Base-by-base conservation (phyloP, 2,329 filamentous ascomycete genomes). In the Elsinoe perseae region DNA sequence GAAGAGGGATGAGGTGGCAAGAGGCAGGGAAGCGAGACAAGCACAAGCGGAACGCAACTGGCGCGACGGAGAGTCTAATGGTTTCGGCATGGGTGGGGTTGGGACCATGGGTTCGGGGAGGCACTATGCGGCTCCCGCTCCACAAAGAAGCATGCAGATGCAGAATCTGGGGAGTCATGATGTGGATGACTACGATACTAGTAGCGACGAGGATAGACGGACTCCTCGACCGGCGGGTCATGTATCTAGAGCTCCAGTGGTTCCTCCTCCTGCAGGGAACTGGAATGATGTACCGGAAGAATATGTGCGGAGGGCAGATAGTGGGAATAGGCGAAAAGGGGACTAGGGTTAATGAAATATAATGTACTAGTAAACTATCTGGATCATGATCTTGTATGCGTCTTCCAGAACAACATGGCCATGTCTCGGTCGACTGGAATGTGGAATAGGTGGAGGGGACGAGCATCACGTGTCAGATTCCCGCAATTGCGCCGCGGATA, bases 1-100 rank as follows among this genome's bases (percentile, higher is more conserved):
- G 32, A 86, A 85, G 3, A 77, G 84, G 42, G 84, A 89, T 8
- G 66, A 64, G 2, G 56, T 70, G 2, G 65, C 62, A 4, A 75
- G 75, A 18, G 76, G 90, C 50, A 68, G 71, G 25, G 67, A 66
- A 38, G 68, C 73, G 44, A 66, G 69, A 27, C 66, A 70, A 58
- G 63, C 60, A 20, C 65, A 72, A 57, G 68, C 71, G 42, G 61
- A 66, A 43, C 74, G 50, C 10, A 18, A 56, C 10, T 56, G 53
- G 53, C 12, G 27, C 10, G 56, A 34, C n/a, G 36, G 40, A 14
- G 18, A 8, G 21, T 43, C 27, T 40, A 56, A 48, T 44, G 56
- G 56, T 32, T 50, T 54, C 25, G 48, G 34, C 21, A 54, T 44
- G 46, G 48, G 48, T 20, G 36, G 34, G 18, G 14, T 44, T 28